Conservation (phyloP, 2,329 filamentous ascomycete species). For the Fonsecaea pugnacius region DNA sequence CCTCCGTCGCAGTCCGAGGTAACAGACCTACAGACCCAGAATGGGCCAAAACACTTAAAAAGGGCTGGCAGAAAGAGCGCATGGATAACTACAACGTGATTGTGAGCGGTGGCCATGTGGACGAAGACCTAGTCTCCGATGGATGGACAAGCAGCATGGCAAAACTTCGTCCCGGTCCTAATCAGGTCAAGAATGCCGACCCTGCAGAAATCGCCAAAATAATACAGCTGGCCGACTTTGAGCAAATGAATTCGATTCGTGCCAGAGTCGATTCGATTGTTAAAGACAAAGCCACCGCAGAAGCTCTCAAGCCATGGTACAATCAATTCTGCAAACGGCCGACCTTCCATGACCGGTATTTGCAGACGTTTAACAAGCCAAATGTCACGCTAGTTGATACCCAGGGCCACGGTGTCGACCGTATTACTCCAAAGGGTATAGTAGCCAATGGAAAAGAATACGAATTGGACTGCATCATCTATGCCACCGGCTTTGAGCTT, state of each 20-base stretch:
- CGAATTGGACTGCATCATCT: constrained; percentile 54
- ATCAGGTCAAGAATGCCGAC: not conserved
- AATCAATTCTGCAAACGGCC: constrained; percentile 67
- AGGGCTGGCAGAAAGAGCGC: constrained; percentile 40
- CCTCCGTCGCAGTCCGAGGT: constrained; percentile 42
- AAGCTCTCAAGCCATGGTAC: constrained; percentile 64
- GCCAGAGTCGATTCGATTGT: constrained; percentile 56
- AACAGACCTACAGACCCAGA: constrained; percentile 23
- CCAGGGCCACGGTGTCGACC: constrained; percentile 56
- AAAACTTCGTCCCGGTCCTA: constrained; percentile 19
- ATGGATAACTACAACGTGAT: constrained; percentile 41
- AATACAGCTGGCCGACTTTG: constrained; percentile 30
- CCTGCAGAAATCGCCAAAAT: constrained; percentile 11
- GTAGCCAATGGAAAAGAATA: constrained; percentile 56
- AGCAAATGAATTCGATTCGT: constrained; percentile 41
- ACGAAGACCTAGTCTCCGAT: constrained; percentile 39
- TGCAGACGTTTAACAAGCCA: constrained; percentile 61
- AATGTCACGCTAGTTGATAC: constrained; percentile 67
- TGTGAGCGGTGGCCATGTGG: constrained; percentile 25
- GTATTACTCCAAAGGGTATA: constrained; percentile 54
- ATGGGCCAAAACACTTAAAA: constrained; percentile 17
- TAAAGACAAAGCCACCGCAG: constrained; percentile 56
- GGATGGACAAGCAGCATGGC: constrained; percentile 37
- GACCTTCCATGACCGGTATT: constrained; percentile 64
- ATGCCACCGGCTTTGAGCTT: constrained; percentile 51